A percentile compares a stretch with the other conserved stretches of the same genome.
Conservation (phyloP, 805 yeast species). For the Starmerella sp. region DNA sequence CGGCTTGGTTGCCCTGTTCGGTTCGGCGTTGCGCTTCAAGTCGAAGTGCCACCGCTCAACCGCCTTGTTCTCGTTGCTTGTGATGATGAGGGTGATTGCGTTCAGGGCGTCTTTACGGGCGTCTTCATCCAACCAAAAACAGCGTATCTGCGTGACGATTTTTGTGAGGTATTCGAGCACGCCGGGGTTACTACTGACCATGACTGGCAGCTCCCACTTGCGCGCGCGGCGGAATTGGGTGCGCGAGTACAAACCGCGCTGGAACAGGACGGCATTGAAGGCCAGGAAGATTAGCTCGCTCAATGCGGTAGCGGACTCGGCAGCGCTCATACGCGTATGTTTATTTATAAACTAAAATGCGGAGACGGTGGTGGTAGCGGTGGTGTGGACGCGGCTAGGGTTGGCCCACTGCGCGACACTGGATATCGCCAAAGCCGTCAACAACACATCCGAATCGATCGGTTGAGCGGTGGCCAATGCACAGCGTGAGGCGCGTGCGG, state of each 20-base stretch:
- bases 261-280: constrained; percentile 71
- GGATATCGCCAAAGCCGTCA: background rate
- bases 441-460: background rate
- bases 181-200: constrained; percentile 65
- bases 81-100: constrained; percentile 57
- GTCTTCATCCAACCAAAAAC: constrained; percentile 45
- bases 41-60: constrained; percentile 85
- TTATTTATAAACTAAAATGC: too few relatives aligned
- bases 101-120: constrained; percentile 46
- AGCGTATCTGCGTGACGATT: constrained; percentile 57
- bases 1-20: background rate
- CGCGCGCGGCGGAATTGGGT: constrained; percentile 70
- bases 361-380: too few relatives aligned
- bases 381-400: background rate
- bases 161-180: constrained; percentile 55
- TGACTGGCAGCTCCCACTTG: constrained; percentile 67
- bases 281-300: constrained; percentile 76
- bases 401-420: background rate
- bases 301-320: background rate
- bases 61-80: constrained; percentile 52
- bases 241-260: constrained; percentile 79
- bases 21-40: background rate
- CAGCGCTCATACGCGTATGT: too few relatives aligned
- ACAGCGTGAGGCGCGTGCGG: constrained; percentile 55
- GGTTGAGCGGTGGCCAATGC: constrained; percentile 32